These are phyloP conservation scores for Diplodia sapinea DNA, from an alignment of 2,329 filamentous ascomycete species.

Conservation along the genomic window DNA sequence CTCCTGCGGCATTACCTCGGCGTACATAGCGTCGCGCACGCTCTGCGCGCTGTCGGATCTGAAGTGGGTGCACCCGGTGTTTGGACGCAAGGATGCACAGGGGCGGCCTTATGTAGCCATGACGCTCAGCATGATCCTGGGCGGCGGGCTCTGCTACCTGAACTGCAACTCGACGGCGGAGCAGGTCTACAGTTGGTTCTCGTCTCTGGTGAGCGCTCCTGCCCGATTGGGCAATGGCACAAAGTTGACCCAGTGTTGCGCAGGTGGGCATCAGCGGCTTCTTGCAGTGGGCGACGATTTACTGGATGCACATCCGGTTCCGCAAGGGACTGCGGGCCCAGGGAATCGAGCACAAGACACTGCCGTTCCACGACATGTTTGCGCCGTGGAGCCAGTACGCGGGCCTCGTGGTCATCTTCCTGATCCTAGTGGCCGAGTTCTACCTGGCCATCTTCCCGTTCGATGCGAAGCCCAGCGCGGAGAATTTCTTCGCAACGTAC, in stretches of 20 bases:
- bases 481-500: conserved; percentile 57
- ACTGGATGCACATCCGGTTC: conserved; percentile 43
- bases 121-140: conserved; percentile 38
- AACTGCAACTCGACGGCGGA: conserved; percentile 52
- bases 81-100: conserved; percentile 23
- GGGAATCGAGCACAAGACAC: conserved; percentile 33
- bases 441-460: conserved; percentile 57
- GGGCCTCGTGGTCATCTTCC: conserved; percentile 39
- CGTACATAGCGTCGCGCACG: conserved; percentile 33
- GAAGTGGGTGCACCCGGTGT: conserved; percentile 30
- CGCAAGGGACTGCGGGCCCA: conserved; percentile 40
- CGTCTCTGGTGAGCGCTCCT: conserved; percentile 55
- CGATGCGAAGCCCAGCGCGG: conserved; percentile 41
- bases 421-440: conserved; percentile 54
- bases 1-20: conserved; percentile 40
- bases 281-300: conserved; percentile 44
- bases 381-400: conserved; percentile 30
- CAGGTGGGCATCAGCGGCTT: conserved; percentile 42
- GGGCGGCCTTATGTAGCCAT: conserved; percentile 39
- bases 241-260: conserved; percentile 31
- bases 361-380: conserved; percentile 30
- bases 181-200: conserved; percentile 56
- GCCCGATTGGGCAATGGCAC: conserved; percentile 15
- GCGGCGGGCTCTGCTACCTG: conserved; percentile 49
- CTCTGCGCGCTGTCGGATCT: conserved; percentile 27